Evolutionary conservation across 495 filamentous ascomycete species (phyloP).

Genomic region (Cenococcum geophilum): DNA sequence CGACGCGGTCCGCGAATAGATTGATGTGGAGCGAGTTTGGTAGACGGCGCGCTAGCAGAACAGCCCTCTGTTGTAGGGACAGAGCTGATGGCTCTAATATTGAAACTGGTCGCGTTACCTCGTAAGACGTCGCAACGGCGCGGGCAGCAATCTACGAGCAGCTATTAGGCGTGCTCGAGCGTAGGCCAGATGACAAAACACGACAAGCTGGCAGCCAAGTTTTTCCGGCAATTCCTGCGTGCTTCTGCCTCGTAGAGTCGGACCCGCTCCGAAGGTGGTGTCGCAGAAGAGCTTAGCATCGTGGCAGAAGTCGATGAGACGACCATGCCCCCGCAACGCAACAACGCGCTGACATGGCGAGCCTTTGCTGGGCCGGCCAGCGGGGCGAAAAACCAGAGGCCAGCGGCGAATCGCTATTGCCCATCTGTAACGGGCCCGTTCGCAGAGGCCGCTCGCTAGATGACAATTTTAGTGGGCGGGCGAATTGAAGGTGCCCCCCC

Average conservation of each 20-base stretch:
- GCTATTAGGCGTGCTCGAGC: neutral
- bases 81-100: neutral
- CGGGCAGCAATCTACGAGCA: neutral
- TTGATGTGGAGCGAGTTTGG: neutral
- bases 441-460: neutral
- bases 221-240: neutral
- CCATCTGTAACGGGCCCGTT: neutral
- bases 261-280: neutral
- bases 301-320: conserved; percentile 2
- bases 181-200: conserved; percentile 21
- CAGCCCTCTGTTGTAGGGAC: neutral
- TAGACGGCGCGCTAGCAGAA: neutral
- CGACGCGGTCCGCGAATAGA: conserved; percentile 2
- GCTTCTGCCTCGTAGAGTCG: neutral
- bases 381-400: conserved; percentile 1
- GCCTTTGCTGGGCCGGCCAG: neutral
- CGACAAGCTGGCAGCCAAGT: no score
- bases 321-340: neutral
- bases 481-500: conserved; percentile 7
- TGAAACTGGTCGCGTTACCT: neutral
- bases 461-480: conserved; percentile 8
- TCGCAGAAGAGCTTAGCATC: neutral
- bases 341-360: conserved; percentile 1
- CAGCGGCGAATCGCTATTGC: neutral
- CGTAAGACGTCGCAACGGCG: neutral